Evolutionary conservation across 2,329 filamentous ascomycete species (phyloP).

Genomic region (Cladosporium sp.): DNA sequence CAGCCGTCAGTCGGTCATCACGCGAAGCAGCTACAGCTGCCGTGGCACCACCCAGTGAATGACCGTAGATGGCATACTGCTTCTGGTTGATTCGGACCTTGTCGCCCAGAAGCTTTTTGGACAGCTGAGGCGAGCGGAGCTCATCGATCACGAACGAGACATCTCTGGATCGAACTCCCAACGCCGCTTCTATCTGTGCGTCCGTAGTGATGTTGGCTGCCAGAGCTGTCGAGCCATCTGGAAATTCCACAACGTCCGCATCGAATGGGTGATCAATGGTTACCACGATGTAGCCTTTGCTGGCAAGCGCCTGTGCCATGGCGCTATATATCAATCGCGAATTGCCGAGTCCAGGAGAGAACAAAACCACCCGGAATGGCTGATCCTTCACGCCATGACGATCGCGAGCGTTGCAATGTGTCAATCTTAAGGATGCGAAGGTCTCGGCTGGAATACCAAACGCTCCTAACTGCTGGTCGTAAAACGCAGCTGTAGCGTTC

Average conservation of each 20-base stretch:
- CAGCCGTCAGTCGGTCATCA: slow-evolving; percentile 40
- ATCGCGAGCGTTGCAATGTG: slow-evolving; percentile 14
- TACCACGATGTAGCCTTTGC: slow-evolving; percentile 49
- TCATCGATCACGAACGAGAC: slow-evolving; percentile 42
- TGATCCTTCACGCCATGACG: slow-evolving; percentile 15
- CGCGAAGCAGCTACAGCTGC: slow-evolving; percentile 36
- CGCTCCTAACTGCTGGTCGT: slow-evolving; percentile 12
- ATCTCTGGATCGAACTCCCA: slow-evolving; percentile 33
- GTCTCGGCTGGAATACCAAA: slow-evolving; percentile 23
- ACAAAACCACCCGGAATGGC: slow-evolving; percentile 36
- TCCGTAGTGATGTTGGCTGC: slow-evolving; percentile 26
- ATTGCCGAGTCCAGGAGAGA: slow-evolving; percentile 49
- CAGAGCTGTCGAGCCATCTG: slow-evolving; percentile 41
- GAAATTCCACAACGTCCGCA: slow-evolving; percentile 48
- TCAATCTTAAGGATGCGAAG: slow-evolving; percentile 18
- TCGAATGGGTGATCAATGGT: slow-evolving; percentile 54
- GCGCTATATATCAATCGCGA: slow-evolving; percentile 47
- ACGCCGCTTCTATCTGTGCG: slow-evolving; percentile 12
- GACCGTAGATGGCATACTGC: slow-evolving; percentile 40
- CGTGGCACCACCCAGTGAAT: slow-evolving; percentile 38
- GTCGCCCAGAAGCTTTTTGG: background rate
- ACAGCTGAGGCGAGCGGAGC: slow-evolving; percentile 20
- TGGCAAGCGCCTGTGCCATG: slow-evolving; percentile 49
- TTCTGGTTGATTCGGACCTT: slow-evolving; percentile 29
- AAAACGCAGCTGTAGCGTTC: slow-evolving; percentile 15